Conservation (phyloP, 129 eudicot species). For the Oenanthe sinensis region DNA sequence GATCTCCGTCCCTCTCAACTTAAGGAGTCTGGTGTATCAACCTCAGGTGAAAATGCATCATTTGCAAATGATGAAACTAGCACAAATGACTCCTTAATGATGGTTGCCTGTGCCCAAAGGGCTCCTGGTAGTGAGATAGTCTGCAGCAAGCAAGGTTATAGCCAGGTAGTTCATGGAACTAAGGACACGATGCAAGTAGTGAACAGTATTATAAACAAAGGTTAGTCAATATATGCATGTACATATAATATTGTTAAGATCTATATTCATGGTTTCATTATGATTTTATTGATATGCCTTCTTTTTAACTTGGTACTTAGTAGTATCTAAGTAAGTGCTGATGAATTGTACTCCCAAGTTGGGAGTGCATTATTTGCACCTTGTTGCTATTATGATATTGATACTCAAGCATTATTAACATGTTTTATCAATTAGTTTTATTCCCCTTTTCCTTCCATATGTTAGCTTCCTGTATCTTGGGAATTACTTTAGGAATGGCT, state of each 20-base stretch:
- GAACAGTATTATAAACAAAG: constrained; percentile 3
- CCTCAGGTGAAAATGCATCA: constrained; percentile 10
- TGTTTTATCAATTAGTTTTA: background rate
- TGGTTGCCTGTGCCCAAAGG: constrained; percentile 15
- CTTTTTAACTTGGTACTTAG: background rate
- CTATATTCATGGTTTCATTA: background rate
- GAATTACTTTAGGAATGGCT: background rate
- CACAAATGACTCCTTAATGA: constrained; percentile 4
- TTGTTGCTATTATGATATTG: background rate
- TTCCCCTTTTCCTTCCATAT: background rate
- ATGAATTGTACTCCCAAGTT: background rate
- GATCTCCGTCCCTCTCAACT: constrained; percentile 18
- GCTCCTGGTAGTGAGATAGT: constrained; percentile 13
- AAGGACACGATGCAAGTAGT: constrained; percentile 8
- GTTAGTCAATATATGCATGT: constrained; percentile 1
- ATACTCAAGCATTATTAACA: background rate
- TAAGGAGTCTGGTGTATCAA: constrained; percentile 11
- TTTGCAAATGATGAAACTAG: constrained; percentile 10
- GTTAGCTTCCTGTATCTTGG: background rate
- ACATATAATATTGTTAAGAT: background rate
- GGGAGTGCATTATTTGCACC: background rate
- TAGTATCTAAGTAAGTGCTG: background rate
- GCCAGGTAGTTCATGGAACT: constrained; percentile 7
- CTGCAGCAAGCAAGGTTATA: constrained; percentile 19
- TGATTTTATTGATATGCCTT: background rate